Base-by-base conservation (phyloP, 495 filamentous ascomycete species). In the Patellaria atrata region DNA sequence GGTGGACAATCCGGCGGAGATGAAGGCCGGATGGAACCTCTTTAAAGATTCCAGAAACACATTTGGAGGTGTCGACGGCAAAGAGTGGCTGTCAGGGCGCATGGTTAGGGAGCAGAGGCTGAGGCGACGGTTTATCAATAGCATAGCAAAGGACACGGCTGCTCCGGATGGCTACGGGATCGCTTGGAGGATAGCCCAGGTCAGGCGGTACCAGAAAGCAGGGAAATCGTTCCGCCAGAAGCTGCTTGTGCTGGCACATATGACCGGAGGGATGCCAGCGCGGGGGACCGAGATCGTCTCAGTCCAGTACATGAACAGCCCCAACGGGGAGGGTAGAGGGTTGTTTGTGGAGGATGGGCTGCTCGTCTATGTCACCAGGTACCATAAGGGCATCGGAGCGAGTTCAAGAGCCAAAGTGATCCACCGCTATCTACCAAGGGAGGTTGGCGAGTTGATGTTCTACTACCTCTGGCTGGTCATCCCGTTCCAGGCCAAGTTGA, bases 211-310 rank as follows among this genome's bases (percentile, higher is more conserved):
- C n/a, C n/a, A n/a, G n/a, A n/a, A n/a, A n/a, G n/a, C n/a, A 5
- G 24, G 23, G 15, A 26, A 26, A n/a, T 8, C n/a, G 28, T 31
- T 7, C 17, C 7, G 28, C 7, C 8, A 53, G 38, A 27, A 38
- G 22, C 33, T 60, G 13, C 35, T 45, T n/a, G 17, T 55, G 1
- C 15, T 51, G 1, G 31, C 50, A 13, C 36, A 60, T 35, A 44
- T 55, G 10, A 37, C 37, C 2, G 37, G 25, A 3, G 44, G 57
- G 14, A 27, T 49, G 38, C 56, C 48, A 1, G 48, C 35, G 5
- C 36, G 55, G 10, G 47, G 40, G 4, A 42, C 37, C 0, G 50
- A 60, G 48, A 23, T 60, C 5, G 27, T 58, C 2, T 51, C 33
- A 16, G 21, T 58, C 10, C 23, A 18, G 15, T 25, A 42, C 22